Evolutionary conservation across 495 filamentous ascomycete species (phyloP).

Genomic region (Letharia lupina): DNA sequence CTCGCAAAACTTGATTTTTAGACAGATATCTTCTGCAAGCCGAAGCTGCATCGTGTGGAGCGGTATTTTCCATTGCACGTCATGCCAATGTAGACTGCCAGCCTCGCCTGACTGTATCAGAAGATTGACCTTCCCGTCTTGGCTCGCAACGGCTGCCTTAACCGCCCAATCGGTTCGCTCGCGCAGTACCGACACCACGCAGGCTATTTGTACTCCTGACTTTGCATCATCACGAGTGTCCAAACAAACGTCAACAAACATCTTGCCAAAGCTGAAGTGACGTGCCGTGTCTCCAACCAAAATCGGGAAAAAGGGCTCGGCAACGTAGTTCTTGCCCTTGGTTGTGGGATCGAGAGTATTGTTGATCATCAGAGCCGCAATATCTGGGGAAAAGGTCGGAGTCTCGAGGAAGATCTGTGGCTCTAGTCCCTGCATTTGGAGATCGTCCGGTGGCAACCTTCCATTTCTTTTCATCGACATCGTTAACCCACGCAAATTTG

Average conservation of each 20-base stretch:
- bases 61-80: constrained; percentile 66
- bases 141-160: constrained; percentile 61
- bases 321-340: constrained; percentile 31
- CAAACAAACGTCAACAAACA: constrained; percentile 60
- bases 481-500: constrained; percentile 60
- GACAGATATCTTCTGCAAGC: constrained; percentile 43
- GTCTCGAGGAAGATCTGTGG: constrained; percentile 68
- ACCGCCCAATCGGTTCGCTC: constrained; percentile 58
- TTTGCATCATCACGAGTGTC: constrained; percentile 58
- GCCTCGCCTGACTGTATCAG: constrained; percentile 59
- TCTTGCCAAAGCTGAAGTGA: constrained; percentile 64
- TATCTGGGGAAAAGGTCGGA: constrained; percentile 59
- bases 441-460: constrained; percentile 52
- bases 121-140: constrained; percentile 67
- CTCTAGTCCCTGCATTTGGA: constrained; percentile 58
- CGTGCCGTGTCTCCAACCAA: constrained; percentile 62
- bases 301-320: constrained; percentile 55
- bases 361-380: constrained; percentile 56
- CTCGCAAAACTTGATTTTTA: constrained; percentile 61
- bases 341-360: constrained; percentile 43
- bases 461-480: constrained; percentile 77
- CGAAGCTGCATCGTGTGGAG: constrained; percentile 41
- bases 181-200: constrained; percentile 63
- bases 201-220: constrained; percentile 57
- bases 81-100: constrained; percentile 65